Base-by-base conservation (phyloP, 2,329 filamentous ascomycete genomes). In the Ophiocordyceps australis region DNA sequence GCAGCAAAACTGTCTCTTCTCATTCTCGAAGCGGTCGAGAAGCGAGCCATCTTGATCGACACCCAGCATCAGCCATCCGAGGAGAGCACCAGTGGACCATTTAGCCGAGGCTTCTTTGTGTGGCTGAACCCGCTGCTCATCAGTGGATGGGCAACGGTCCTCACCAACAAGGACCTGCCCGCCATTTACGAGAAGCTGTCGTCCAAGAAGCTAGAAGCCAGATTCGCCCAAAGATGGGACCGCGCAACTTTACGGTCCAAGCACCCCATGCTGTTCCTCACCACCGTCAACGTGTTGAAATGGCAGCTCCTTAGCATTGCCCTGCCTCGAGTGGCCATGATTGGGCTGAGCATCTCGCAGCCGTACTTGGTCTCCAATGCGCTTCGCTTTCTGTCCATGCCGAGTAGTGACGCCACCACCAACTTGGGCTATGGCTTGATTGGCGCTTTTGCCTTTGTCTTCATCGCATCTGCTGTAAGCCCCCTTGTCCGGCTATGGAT, bases 61-160 rank as follows among this genome's bases (percentile, higher is more conserved):
- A 40, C 62, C 4, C 58, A 52, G 24, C 40, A 43, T 2, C 32
- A 38, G 3, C 52, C 48, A 22, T 59, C 63, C 2, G 54, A 50
- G 0, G 66, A 72, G 36, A 55, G 55, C 4, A 65, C 57, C 3
- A 59, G 55, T 13, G 46, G 46, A 0, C 45, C 42, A 0, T 33
- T 48, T 3, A 42, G 30, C 16, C 40, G 42, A 1, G 43, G 45
- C 0, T 40, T 48, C 17, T 49, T 49, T 17, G 30, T 47, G 14
- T 49, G 46, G 46, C 30, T 49, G 10, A 47, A 48, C 19, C 49
- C 52, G 3, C 38, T 71, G 6, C 57, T 72, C 22, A 48, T 48
- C 15, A 41, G 45, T 11, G 62, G 64, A 1, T 65, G 54, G 41
- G 50, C 41, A 5, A 56, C 49, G 6, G 31, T 35, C 6, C 22